Evolutionary conservation across 345 rosid genomes (phyloP), one percentile per base, ranked within the genome.

Genomic region (Aurinia saxatilis): DNA sequence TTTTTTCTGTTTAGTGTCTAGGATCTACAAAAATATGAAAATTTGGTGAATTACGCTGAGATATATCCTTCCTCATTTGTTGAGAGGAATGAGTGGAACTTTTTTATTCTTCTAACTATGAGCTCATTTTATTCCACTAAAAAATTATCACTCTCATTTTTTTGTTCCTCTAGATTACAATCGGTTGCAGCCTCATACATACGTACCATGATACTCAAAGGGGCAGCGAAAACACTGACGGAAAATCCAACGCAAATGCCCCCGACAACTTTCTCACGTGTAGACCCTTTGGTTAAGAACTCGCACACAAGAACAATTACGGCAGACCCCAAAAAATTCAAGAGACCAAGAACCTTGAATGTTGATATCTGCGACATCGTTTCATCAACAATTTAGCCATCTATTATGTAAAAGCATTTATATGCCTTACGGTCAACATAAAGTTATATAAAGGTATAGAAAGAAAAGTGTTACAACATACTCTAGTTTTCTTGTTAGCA

Each of bases 161-260:
- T n/a, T n/a, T n/a, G n/a, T n/a, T 23, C 27, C 27, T 23, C n/a
- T n/a, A n/a, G n/a, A n/a, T n/a, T n/a, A n/a, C n/a, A n/a, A n/a
- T n/a, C n/a, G n/a, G n/a, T n/a, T 23, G 27, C 1, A 0, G 27
- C 27, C 27, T 1, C 5, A 6, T 27, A 27, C 1, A 27, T 6
- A 27, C 7, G 61, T 27, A 79, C 87, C 56, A 82, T 78, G 25
- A 78, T 75, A 65, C 82, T 76, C 10, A 79, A 60, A 49, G 87
- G 87, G 17, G 84, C 82, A 2, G 78, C 82, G 45, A 82, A 82
- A 0, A 78, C 87, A 66, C 71, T 52, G 4, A 77, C 67, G 6
- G 82, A 55, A 39, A 82, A 74, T 25, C 60, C 70, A 9, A 72
- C 76, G 15, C 79, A 71, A 45, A 78, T 45, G 77, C 87, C 81